Conservation (phyloP, 2,329 filamentous ascomycete species). For the Cladorrhinum sp. region DNA sequence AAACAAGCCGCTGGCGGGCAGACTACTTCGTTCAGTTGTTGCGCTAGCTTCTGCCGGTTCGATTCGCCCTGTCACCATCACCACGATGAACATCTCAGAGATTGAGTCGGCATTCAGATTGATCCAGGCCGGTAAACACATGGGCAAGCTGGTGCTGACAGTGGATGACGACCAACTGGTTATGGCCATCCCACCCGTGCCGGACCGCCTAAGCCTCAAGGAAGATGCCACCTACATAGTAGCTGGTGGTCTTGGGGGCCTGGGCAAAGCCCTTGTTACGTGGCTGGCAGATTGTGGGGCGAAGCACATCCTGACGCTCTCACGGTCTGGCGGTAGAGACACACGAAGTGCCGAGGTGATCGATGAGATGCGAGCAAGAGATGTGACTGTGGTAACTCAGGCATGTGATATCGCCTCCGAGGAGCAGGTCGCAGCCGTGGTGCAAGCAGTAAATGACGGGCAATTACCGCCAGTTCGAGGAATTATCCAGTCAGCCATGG, state of each 20-base stretch:
- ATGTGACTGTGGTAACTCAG: not conserved
- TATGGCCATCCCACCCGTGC: not conserved
- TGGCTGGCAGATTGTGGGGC: conserved; percentile 40
- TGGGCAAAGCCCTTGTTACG: conserved; percentile 34
- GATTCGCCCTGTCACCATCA: not conserved
- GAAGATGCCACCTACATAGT: conserved; percentile 35
- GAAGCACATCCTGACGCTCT: conserved; percentile 36
- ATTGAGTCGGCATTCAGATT: conserved; percentile 39
- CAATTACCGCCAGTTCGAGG: conserved; percentile 22
- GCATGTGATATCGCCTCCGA: not conserved
- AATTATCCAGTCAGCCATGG: conserved; percentile 28
- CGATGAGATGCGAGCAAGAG: not conserved
- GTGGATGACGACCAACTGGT: not conserved
- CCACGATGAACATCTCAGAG: conserved; percentile 8
- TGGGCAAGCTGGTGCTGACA: conserved; percentile 41
- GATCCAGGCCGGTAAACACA: conserved; percentile 41
- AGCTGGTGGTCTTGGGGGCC: conserved; percentile 38
- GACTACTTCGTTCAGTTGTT: not conserved
- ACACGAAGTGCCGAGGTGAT: not conserved
- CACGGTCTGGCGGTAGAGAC: not conserved
- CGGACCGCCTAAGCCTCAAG: not conserved
- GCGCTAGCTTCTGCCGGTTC: not conserved
- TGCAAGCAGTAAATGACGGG: not conserved
- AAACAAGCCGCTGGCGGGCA: not conserved
- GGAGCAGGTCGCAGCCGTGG: not conserved